Percentiles rank a stretch among this genome's conserved stretches.
These are phyloP conservation scores for Volutella citrinella DNA, from an alignment of 2,329 filamentous ascomycete species.

Conservation along the genomic window DNA sequence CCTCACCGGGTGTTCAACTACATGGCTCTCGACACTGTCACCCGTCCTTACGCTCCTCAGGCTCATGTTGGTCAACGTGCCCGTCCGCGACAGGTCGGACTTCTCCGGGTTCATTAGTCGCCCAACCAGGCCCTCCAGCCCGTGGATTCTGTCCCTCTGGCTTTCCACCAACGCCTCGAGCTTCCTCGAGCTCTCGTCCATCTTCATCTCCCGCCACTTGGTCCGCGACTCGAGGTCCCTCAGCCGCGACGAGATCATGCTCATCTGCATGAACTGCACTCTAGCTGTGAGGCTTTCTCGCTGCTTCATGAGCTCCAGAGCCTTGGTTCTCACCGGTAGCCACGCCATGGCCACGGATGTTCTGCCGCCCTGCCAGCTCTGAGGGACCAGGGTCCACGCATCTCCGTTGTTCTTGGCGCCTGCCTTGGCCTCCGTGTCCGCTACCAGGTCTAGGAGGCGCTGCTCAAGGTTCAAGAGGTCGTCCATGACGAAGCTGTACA, in stretches of 20 bases:
- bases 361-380: slow-evolving; percentile 35
- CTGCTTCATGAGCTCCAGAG: slow-evolving; percentile 43
- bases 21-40: slow-evolving; percentile 8
- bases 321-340: slow-evolving; percentile 41
- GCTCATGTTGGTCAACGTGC: slow-evolving; percentile 11
- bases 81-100: slow-evolving; percentile 9
- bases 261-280: slow-evolving; percentile 48
- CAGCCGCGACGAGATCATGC: slow-evolving; percentile 43
- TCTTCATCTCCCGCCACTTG: slow-evolving; percentile 27
- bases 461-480: slow-evolving; percentile 42
- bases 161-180: slow-evolving; percentile 21
- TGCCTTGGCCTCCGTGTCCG: slow-evolving; percentile 37
- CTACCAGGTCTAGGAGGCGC: slow-evolving; percentile 42
- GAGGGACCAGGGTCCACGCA: slow-evolving; percentile 37
- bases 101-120: slow-evolving; percentile 11
- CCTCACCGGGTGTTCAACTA: slow-evolving; percentile 4
- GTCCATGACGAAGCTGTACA: slow-evolving; percentile 47
- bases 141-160: slow-evolving; percentile 22
- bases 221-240: slow-evolving; percentile 33
- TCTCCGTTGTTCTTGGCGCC: slow-evolving; percentile 16
- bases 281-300: slow-evolving; percentile 42
- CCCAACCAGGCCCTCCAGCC: slow-evolving; percentile 17
- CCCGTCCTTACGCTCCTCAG: slow-evolving; percentile 10
- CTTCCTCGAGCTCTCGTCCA: slow-evolving; percentile 25
- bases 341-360: slow-evolving; percentile 42